A percentile compares a stretch with the other conserved stretches of the same genome.
phyloP scores from a whole-genome alignment of 208 protist genomes.

The Wallacemonas collosoma region DNA sequence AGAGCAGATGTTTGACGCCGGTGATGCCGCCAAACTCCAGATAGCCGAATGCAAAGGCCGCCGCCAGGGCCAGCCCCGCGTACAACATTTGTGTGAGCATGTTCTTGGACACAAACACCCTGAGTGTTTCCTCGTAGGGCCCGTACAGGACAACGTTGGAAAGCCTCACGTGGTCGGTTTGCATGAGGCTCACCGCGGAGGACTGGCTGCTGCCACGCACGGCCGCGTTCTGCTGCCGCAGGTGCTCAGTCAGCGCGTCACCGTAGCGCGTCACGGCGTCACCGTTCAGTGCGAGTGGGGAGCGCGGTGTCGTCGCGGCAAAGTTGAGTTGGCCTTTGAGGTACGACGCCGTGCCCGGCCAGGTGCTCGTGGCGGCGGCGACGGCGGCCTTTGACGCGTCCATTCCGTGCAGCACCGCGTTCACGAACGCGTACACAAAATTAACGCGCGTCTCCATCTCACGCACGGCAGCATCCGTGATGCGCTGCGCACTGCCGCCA shows the following conservation, averaged over 20 bases:
- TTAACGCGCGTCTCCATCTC: conserved; percentile 41
- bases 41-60: conserved; percentile 45
- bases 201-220: conserved; percentile 14
- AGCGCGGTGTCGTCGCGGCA: conserved; percentile 45
- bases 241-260: conserved; percentile 48
- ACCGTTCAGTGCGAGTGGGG: conserved; percentile 39
- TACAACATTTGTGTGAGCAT: conserved; percentile 34
- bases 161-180: conserved; percentile 28
- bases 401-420: conserved; percentile 30
- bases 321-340: conserved; percentile 55
- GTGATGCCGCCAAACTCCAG: conserved; percentile 44
- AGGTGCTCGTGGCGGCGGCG: conserved; percentile 8
- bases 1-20: conserved; percentile 30
- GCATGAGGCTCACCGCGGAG: conserved; percentile 24
- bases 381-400: conserved; percentile 2
- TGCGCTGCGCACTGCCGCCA: conserved; percentile 27
- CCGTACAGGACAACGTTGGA: conserved; percentile 48
- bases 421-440: conserved; percentile 68
- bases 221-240: conserved; percentile 35
- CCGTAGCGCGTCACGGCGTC: conserved; percentile 41
- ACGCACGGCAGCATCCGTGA: conserved; percentile 28
- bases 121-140: conserved; percentile 66
- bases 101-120: conserved; percentile 53
- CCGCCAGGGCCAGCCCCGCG: conserved; percentile 22
- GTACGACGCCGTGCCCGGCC: conserved; percentile 54